Evolutionary conservation across 345 rosid species (phyloP), one percentile per base, ranked within the genome.

Genomic region (Populus ilicifolia): DNA sequence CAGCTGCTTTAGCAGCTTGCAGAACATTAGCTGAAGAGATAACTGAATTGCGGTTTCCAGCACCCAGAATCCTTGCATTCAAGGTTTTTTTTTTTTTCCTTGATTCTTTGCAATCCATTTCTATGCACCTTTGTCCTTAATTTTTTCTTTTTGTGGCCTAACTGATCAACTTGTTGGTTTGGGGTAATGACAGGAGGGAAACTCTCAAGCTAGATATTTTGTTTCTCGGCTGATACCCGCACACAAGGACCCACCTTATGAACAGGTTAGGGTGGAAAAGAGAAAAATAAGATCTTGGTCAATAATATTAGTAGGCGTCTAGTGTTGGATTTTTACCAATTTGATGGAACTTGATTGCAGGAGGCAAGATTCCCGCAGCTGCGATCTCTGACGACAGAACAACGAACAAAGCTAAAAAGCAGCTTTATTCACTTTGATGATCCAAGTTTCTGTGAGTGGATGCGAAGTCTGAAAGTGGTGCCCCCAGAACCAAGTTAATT

Each of bases 211-310:
- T 25, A 87, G 99, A 66, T 96, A 91, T 79, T 96, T 96, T 84
- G 92, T 92, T 73, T 89, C 97, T 68, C 89, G 96, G 81, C 85
- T 94, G 84, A 96, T 96, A 80, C 96, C 99, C 18, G 98, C 97
- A 50, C 98, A 93, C 87, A 96, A 94, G 88, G 98, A 96, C 83
- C 97, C 97, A 81, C 97, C 99, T 52, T 96, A 96, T 70, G 97
- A 96, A 70, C 99, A 94, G 94, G 97, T 96, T 67, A 84, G 79
- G 46, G 59, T 39, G 8, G 54, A 27, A 21, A 27, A 0, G 43
- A 30, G 35, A 44, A 62, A 59, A 36, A 50, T 36, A 54, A 17
- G 2, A n/a, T 61, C 35, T 8, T 46, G 30, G 27, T 41, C 36
- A 8, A 6, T 75, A 20, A n/a, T 46, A n/a, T 41, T 41, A 1